These are phyloP conservation scores for Gonapodya sp. DNA, from an alignment of 192 early-diverging fungal genomes.

Conservation along the genomic window DNA sequence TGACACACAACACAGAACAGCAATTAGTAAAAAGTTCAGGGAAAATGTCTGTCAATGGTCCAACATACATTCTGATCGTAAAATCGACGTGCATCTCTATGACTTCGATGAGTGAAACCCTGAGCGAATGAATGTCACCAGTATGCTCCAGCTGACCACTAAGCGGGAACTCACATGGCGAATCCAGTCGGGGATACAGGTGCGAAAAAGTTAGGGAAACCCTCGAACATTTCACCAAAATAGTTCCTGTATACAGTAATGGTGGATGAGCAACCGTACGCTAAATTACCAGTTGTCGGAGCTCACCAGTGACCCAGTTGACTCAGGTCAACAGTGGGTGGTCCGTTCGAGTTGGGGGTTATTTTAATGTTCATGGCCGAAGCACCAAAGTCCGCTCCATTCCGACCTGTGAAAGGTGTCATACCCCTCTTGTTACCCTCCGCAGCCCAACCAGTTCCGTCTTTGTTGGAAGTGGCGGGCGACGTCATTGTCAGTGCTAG, in stretches of 20 bases:
- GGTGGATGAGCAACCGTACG: background rate
- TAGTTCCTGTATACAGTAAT: background rate
- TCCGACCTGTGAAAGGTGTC: background rate
- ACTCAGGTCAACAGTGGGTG: background rate
- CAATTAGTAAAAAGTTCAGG: background rate
- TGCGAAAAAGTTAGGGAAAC: conserved; percentile 7
- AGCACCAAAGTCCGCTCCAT: background rate
- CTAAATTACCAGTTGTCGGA: background rate
- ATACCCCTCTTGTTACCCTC: background rate
- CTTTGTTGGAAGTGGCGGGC: background rate
- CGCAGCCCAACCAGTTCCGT: conserved; percentile 9
- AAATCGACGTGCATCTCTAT: background rate
- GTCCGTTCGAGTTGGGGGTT: background rate
- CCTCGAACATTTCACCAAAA: conserved; percentile 7
- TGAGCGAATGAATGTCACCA: background rate
- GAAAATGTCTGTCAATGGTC: background rate
- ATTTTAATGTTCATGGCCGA: conserved; percentile 6
- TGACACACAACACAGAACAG: too few species aligned
- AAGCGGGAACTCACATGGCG: background rate
- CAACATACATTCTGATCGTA: background rate
- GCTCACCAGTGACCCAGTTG: background rate
- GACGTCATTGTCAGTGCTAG: background rate
- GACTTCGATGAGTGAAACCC: background rate
- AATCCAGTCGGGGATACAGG: background rate
- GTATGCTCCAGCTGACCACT: background rate